Evolutionary conservation across 2,329 filamentous ascomycete species (phyloP).

Genomic region (Monilinia polystroma): DNA sequence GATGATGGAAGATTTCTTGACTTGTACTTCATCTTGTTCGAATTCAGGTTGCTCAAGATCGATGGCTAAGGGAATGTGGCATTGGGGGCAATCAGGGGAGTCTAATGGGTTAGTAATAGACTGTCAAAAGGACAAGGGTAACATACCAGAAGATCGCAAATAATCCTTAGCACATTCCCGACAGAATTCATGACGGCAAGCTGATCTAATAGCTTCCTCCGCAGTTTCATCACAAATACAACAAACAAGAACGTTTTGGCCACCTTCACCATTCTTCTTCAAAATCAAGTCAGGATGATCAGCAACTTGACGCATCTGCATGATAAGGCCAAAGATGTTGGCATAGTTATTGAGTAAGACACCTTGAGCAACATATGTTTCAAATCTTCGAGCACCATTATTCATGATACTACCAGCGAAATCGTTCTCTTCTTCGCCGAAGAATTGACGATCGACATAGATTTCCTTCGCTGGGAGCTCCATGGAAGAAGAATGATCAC

Average conservation of each 20-base stretch:
- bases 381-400: slow-evolving; percentile 82
- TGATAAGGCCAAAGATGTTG: slow-evolving; percentile 98
- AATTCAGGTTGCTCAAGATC: slow-evolving; percentile 95
- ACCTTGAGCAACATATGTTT: slow-evolving; percentile 92
- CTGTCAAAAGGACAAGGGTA: slow-evolving; percentile 21
- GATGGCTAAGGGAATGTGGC: slow-evolving; percentile 85
- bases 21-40: slow-evolving; percentile 79
- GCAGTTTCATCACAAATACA: slow-evolving; percentile 95
- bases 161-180: slow-evolving; percentile 78
- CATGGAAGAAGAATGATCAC: slow-evolving; percentile 90
- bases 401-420: slow-evolving; percentile 96
- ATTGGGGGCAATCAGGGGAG: slow-evolving; percentile 76
- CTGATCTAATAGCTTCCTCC: slow-evolving; percentile 89
- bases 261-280: slow-evolving; percentile 81
- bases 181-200: slow-evolving; percentile 92
- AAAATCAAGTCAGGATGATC: slow-evolving; percentile 94
- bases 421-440: slow-evolving; percentile 93
- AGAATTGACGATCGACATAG: slow-evolving; percentile 90
- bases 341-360: slow-evolving; percentile 97
- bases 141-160: slow-evolving; percentile 71
- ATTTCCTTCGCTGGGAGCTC: slow-evolving; percentile 95
- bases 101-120: slow-evolving; percentile 41
- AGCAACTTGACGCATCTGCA: slow-evolving; percentile 98
- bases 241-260: slow-evolving; percentile 87
- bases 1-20: slow-evolving; percentile 97